phyloP scores from a whole-genome alignment of 2,329 filamentous ascomycete species.

The Cyclaneusma minus region DNA sequence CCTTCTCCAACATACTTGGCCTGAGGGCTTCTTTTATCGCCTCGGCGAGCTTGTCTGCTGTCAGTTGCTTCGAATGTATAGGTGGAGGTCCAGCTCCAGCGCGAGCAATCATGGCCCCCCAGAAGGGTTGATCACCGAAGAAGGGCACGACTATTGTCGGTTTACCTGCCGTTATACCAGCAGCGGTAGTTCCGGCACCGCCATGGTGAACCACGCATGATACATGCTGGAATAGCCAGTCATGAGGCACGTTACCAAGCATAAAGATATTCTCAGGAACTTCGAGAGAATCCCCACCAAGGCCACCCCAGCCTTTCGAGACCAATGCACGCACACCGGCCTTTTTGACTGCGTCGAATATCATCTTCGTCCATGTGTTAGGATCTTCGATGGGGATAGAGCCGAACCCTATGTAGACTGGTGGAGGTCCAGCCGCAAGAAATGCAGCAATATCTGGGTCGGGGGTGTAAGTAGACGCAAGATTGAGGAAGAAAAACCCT shows the following conservation, averaged over 20 bases:
- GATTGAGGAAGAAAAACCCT: conserved; percentile 62
- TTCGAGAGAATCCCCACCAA: conserved; percentile 54
- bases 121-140: conserved; percentile 75
- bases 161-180: conserved; percentile 65
- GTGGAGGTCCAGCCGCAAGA: conserved; percentile 50
- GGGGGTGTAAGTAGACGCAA: conserved; percentile 51
- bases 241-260: conserved; percentile 73
- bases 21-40: conserved; percentile 46
- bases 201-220: conserved; percentile 78
- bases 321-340: conserved; percentile 64
- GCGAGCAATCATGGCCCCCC: conserved; percentile 60
- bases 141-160: conserved; percentile 78
- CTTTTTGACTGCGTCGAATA: conserved; percentile 54
- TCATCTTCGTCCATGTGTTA: conserved; percentile 50
- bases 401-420: conserved; percentile 72
- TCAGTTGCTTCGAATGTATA: conserved; percentile 53
- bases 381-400: conserved; percentile 72
- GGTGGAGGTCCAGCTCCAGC: conserved; percentile 59
- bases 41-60: conserved; percentile 45
- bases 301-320: conserved; percentile 77
- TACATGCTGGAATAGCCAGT: conserved; percentile 75
- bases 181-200: conserved; percentile 75
- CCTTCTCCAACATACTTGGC: conserved; percentile 40
- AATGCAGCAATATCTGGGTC: conserved; percentile 50
- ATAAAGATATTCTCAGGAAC: conserved; percentile 69